Evolutionary conservation across 2,329 filamentous ascomycete species (phyloP).

Genomic region (Aureobasidium sp.): DNA sequence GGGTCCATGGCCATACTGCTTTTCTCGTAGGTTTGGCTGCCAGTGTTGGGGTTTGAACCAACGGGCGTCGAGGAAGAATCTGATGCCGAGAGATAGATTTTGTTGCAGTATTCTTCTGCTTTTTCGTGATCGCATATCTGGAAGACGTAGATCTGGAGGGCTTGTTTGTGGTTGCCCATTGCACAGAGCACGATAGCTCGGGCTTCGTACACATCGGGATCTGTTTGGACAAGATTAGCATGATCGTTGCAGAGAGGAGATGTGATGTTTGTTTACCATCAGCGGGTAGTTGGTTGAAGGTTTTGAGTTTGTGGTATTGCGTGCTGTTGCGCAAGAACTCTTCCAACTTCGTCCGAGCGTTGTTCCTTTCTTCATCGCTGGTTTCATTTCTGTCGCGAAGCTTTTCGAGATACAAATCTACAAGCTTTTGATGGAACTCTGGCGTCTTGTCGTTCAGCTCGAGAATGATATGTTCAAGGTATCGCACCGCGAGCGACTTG

Average conservation of each 20-base stretch:
- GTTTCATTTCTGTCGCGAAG: constrained; percentile 33
- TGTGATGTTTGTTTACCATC: constrained; percentile 54
- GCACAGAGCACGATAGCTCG: constrained; percentile 87
- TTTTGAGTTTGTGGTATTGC: constrained; percentile 62
- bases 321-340: constrained; percentile 67
- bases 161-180: constrained; percentile 92
- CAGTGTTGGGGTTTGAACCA: constrained; percentile 6
- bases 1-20: constrained; percentile 37
- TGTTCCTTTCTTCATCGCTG: constrained; percentile 28
- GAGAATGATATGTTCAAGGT: constrained; percentile 83
- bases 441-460: constrained; percentile 69
- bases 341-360: constrained; percentile 53
- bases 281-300: constrained; percentile 68
- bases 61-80: background rate
- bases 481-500: constrained; percentile 63
- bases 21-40: constrained; percentile 17
- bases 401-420: constrained; percentile 61
- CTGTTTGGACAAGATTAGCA: constrained; percentile 36
- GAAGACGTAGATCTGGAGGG: constrained; percentile 95
- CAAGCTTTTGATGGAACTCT: constrained; percentile 78
- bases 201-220: constrained; percentile 79
- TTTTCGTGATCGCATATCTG: constrained; percentile 80
- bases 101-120: constrained; percentile 97
- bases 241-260: background rate
- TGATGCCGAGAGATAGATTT: constrained; percentile 53